Base-by-base conservation (phyloP, 23 red algal species). In the Pyropia yezoensis region DNA sequence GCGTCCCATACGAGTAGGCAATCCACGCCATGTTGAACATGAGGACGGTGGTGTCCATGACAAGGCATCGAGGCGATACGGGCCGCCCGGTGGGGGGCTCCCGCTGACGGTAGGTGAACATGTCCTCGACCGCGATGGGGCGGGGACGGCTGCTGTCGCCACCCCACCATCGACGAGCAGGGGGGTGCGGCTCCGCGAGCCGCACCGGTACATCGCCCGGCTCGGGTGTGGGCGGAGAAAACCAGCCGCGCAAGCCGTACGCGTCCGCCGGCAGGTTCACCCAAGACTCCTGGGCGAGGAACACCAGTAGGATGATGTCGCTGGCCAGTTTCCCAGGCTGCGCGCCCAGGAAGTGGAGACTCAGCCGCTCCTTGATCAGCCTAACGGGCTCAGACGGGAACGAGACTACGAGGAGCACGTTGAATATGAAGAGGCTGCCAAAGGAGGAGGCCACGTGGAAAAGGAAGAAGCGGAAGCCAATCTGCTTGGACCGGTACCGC, bases 1-100 rank as follows among this genome's bases (percentile, higher is more conserved):
- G 50, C 23, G 68, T 74, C 18, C 85, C 85, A 47, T 89, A 77
- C 61, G 77, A 89, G 61, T 79, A 89, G 0, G 78, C 76, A 82
- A 89, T 80, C 85, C 85, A 89, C 7, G 85, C 64, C 26, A 89
- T 62, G 56, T 89, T 89, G 29, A 89, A 89, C 25, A 89, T 49
- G 50, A 71, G 54, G 33, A 89, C 54, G 28, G 51, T 75, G 20
- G 73, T 79, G 18, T 89, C 74, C 73, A 89, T 74, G 11, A 89
- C 75, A 29, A 89, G 77, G 57, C 83, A 76, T 27, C 76, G 67
- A 7, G 82, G 54, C 0, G 34, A 51, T 13, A 84, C n/a, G 8
- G 68, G 9, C 12, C 39, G 39, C 50, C 61, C 56, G 56, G 28
- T 21, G 34, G 26, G n/a, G 34, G 23, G 27, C 60, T 55, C 59